Base-by-base conservation (phyloP, 1,139 yeast genomes). In the Suhomyces maxii region DNA sequence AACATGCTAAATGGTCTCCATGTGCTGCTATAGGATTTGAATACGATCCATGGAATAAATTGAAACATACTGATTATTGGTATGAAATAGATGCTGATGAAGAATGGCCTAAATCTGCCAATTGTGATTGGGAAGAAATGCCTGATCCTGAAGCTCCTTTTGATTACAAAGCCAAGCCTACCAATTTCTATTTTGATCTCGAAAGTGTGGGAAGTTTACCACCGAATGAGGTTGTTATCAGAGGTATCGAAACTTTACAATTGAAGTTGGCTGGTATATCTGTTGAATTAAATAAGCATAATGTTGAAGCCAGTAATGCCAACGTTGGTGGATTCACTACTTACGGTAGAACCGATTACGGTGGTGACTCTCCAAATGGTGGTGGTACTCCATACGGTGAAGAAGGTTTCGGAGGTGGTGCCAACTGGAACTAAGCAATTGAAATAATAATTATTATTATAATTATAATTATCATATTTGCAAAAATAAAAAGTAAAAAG, bases 21-120 rank as follows among this genome's bases (percentile, higher is more conserved):
- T 88, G 96, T 57, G 80, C 97, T 0, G 99, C 99, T n/a, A 80
- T 95, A 47, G 98, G 96, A 25, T 93, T 93, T 61, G 99, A 93
- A 68, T 93, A 93, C 62, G 99, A 93, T 63, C 99, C 99, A n/a
- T 93, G 97, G 96, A 93, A 93, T 68, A 95, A 93, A 69, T 77
- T 95, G 57, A 86, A 86, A 61, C 99, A 93, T 64, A 93, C 99
- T 0, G 97, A 90, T 58, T 88, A 81, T 63, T 93, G 99, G 99
- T 89, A 86, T 64, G 99, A 93, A 68, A 95, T 84, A 52, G 88
- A 84, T 62, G 86, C 89, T 33, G 89, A 82, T 37, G 81, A 78
- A 40, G 99, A 93, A 72, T 93, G 99, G 99, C 97, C 97, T 37
- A 80, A 78, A 55, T 82, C 90, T 40, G 82, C 81, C 54, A 93